Base-by-base conservation (phyloP, 495 filamentous ascomycete genomes). In the Neurospora discreta region DNA sequence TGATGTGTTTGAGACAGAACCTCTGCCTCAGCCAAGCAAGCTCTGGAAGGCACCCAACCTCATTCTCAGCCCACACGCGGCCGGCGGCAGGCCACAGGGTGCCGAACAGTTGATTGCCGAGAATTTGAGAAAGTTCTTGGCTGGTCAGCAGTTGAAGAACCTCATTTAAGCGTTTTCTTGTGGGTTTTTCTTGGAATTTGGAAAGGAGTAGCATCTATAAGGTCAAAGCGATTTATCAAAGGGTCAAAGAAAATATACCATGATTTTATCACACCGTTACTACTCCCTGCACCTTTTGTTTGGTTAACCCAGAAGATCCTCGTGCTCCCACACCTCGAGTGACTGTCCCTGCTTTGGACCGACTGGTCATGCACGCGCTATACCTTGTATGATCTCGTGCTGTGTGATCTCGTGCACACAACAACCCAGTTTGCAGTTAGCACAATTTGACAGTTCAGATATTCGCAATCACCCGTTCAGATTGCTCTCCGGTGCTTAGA, bases 1-100 rank as follows among this genome's bases (percentile, higher is more conserved):
- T 20, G 92, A 94, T 77, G 92, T 94, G n/a, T 94, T 89, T 73
- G 91, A 93, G 81, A 86, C 89, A 44, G 92, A 94, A 81, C 92
- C 92, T 46, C 71, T 85, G 74, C 83, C 83, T 3, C 77, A 75
- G 71, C 74, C 70, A 39, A 81, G 81, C 68, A 69, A 76, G 46
- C 67, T 85, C 71, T 85, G 81, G 74, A 76, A 75, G 70, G 75
- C 82, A 23, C 76, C 75, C 71, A 85, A 85, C 60, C 15, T 80
- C 65, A 69, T 85, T 5, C 73, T 85, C 11, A 82, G 80, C 30
- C 84, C 84, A 36, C 84, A 85, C 65, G 84, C 84, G 0, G 84
- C 84, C 0, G 84, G 86, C 0, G 87, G 87, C 1, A 75, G 87
- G 69, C 87, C 87, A 16, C 84, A 85, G 79, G 87, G 82, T 0